These are phyloP conservation scores for Sungouiozyma intestinalis DNA, from an alignment of 805 yeast species.

Conservation along the genomic window DNA sequence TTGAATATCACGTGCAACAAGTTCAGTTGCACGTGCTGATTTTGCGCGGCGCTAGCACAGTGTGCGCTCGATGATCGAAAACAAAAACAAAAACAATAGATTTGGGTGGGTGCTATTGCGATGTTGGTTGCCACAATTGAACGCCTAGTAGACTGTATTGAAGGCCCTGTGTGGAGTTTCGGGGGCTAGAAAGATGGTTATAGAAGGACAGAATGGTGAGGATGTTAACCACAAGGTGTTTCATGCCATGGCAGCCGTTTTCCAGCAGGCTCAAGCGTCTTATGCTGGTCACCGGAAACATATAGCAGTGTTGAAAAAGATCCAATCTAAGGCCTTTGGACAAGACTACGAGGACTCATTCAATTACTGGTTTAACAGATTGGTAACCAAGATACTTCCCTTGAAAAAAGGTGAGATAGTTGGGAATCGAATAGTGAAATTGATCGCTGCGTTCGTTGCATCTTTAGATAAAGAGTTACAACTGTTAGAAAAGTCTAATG, in stretches of 20 bases:
- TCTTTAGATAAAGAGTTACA: slow-evolving; percentile 30
- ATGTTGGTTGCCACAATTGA: too few relatives aligned
- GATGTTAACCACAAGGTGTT: slow-evolving; percentile 30
- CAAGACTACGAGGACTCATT: slow-evolving; percentile 50
- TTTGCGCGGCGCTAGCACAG: too few relatives aligned
- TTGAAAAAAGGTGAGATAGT: slow-evolving; percentile 57
- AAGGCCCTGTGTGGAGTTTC: not conserved
- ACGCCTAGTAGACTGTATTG: not conserved
- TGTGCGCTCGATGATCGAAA: slow-evolving; percentile 1
- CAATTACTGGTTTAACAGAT: slow-evolving; percentile 44
- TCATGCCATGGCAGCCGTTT: slow-evolving; percentile 49
- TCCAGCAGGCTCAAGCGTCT: slow-evolving; percentile 69
- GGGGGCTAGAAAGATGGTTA: not conserved
- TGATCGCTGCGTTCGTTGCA: slow-evolving; percentile 49
- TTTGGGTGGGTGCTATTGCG: too few relatives aligned
- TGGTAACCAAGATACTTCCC: slow-evolving; percentile 55
- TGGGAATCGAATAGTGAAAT: slow-evolving; percentile 69
- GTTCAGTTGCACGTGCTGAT: too few relatives aligned
- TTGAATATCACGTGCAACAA: too few relatives aligned
- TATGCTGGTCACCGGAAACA: slow-evolving; percentile 71
- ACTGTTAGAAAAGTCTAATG: slow-evolving; percentile 17
- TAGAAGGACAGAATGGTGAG: slow-evolving; percentile 11
- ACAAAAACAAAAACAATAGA: too few relatives aligned
- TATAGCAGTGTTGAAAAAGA: slow-evolving; percentile 47
- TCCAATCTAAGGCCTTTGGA: slow-evolving; percentile 46